Conservation (phyloP, 164 flowering plant species). For the Amborella trichopoda region DNA sequence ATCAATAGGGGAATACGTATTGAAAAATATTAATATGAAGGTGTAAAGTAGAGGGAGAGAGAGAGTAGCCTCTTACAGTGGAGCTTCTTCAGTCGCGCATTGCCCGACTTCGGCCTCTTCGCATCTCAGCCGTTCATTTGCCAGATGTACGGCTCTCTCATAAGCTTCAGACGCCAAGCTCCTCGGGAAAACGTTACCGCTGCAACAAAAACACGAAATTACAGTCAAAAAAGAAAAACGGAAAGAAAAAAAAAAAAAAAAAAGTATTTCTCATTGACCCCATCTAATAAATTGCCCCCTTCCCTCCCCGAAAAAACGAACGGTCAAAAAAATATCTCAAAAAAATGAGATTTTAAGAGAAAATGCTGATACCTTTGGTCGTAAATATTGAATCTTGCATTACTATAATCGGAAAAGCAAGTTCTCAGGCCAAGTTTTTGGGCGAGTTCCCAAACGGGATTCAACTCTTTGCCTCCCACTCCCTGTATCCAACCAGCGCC, state of each 20-base stretch:
- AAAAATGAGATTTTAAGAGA: background rate
- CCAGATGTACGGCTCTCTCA: slow-evolving; percentile 76
- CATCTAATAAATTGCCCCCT: no score
- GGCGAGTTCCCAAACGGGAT: slow-evolving; percentile 91
- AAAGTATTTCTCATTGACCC: no score
- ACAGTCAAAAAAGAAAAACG: background rate
- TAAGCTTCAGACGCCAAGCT: slow-evolving; percentile 73
- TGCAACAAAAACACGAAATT: slow-evolving; percentile 11
- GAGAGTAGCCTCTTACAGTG: no score
- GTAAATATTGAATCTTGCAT: slow-evolving; percentile 81
- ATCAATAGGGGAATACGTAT: no score
- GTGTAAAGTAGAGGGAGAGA: no score
- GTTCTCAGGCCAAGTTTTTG: slow-evolving; percentile 42
- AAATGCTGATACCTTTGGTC: slow-evolving; percentile 85
- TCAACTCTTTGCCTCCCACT: slow-evolving; percentile 68
- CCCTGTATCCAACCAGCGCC: slow-evolving; percentile 97
- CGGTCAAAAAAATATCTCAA: background rate
- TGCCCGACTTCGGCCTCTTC: slow-evolving; percentile 33
- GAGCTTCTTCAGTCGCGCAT: no score
- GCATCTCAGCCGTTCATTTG: slow-evolving; percentile 40
- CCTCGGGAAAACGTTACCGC: slow-evolving; percentile 83
- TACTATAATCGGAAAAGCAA: slow-evolving; percentile 79
- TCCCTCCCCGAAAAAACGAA: background rate
- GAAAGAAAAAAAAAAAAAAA: background rate
- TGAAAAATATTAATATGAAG: no score